A percentile compares a stretch with the other conserved stretches of the same genome.
These are phyloP conservation scores for Aspergillus fumigatiaffinis DNA, from an alignment of 2,329 filamentous ascomycete species.

Conservation along the genomic window DNA sequence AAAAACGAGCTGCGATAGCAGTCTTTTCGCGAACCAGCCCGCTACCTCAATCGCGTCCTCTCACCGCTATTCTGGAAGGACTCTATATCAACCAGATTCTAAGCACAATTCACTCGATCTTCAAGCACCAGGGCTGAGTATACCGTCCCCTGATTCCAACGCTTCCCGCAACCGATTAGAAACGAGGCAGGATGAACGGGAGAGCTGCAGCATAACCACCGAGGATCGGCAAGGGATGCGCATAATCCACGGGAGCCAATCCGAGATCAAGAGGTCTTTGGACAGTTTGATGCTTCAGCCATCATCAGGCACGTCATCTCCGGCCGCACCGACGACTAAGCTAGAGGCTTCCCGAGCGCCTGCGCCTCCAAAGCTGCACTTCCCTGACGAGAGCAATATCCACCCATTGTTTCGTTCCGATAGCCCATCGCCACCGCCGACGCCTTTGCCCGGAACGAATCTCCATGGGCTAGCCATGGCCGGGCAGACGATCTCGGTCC, in stretches of 20 bases:
- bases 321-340: constrained; percentile 17
- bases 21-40: constrained; percentile 8
- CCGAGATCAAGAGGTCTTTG: constrained; percentile 21
- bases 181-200: constrained; percentile 2
- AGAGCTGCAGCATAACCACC: constrained; percentile 8
- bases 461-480: constrained; percentile 54
- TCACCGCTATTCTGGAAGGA: constrained; percentile 29
- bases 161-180: constrained; percentile 4
- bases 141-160: constrained; percentile 7
- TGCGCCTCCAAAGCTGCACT: constrained; percentile 14
- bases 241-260: constrained; percentile 12
- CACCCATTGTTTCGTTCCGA: constrained; percentile 56
- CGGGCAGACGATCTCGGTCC: constrained; percentile 47
- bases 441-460: constrained; percentile 50
- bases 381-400: constrained; percentile 49
- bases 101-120: constrained; percentile 22
- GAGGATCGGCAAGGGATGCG: constrained; percentile 1
- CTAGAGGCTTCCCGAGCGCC: constrained; percentile 14
- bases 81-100: constrained; percentile 22
- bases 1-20: constrained; percentile 11
- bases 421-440: constrained; percentile 51
- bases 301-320: constrained; percentile 16
- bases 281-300: constrained; percentile 21
- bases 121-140: constrained; percentile 9
- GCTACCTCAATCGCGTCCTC: constrained; percentile 24